Base-by-base conservation (phyloP, 345 rosid genomes). In the Gossypioides kirkii region DNA sequence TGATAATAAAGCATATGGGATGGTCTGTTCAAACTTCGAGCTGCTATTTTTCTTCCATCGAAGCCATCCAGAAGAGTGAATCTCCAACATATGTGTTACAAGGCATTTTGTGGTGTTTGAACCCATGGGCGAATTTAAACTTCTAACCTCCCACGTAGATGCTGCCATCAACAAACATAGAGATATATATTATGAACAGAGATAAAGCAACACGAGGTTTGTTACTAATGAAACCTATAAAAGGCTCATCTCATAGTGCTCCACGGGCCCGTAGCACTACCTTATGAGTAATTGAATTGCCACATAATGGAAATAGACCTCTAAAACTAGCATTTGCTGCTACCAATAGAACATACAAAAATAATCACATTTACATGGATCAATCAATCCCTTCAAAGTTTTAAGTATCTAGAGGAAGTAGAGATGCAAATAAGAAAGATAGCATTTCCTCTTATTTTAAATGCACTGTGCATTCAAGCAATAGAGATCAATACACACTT, bases 131-230 rank as follows among this genome's bases (percentile, higher is more conserved):
- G 84, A 62, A 61, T 82, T 86, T 72, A 92, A 72, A 80, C 74
- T 82, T 82, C 86, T 85, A 58, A 95, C 88, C 88, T 95, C 99
- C 99, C 99, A 95, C 65, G 90, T 86, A 54, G 94, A 92, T 73
- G 99, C 99, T 95, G 77, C 72, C 83, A 80, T 82, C 10, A 69
- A 77, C 65, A 74, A 13, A 75, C 45, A 73, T 32, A 73, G 38
- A 63, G 43, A 52, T 20, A 50, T 12, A 72, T 4, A 61, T 42
- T 46, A 61, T 4, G 7, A 17, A 52, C 17, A 20, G 58, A 10
- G 26, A 25, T 28, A 61, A 73, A 61, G 63, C 13, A 73, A 61
- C 46, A 69, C 20, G 26, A 14, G 41, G 45, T 50, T 16, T 50
- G 3, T 32, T 59, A 25, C 62, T 26, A 28, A 28, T 50, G 60